Evolutionary conservation across 306 rosid species (phyloP).

Genomic region (Macrotyloma uniflorum): DNA sequence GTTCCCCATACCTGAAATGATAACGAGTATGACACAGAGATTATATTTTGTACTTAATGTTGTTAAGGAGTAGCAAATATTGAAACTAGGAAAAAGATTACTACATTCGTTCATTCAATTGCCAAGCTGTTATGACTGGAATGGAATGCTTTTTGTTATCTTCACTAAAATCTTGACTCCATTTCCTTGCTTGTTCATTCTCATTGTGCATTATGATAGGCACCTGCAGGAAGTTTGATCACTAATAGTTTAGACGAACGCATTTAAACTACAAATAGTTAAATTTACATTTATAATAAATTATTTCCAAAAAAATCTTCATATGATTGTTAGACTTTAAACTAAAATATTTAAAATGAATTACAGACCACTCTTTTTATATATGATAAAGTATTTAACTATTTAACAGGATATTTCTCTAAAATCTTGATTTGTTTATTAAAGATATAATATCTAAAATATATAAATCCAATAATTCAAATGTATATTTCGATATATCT

Average conservation of each 20-base stretch:
- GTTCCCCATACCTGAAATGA: constrained; percentile 75
- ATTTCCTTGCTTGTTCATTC: constrained; percentile 73
- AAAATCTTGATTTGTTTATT: no score
- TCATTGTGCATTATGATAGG: constrained; percentile 80
- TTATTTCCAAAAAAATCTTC: no score
- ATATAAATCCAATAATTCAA: no score
- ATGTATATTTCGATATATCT: no score
- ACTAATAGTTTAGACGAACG: constrained; percentile 20
- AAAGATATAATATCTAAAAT: no score
- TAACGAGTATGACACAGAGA: not conserved
- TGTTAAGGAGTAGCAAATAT: constrained; percentile 9
- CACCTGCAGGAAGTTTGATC: constrained; percentile 54
- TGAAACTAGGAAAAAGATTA: constrained; percentile 10
- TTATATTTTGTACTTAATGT: not conserved
- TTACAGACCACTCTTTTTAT: no score
- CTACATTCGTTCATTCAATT: constrained; percentile 90
- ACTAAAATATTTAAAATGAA: no score
- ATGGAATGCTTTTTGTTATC: constrained; percentile 81
- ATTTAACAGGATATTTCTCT: no score
- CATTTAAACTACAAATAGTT: not conserved
- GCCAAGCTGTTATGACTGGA: constrained; percentile 84
- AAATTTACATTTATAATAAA: constrained; percentile 1
- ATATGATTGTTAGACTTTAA: no score
- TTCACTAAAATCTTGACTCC: constrained; percentile 83
- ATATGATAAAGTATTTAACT: no score